Evolutionary conservation across 805 yeast genomes (phyloP), one percentile per base, ranked within the genome.

Genomic region (Yarrowia divulgata): DNA sequence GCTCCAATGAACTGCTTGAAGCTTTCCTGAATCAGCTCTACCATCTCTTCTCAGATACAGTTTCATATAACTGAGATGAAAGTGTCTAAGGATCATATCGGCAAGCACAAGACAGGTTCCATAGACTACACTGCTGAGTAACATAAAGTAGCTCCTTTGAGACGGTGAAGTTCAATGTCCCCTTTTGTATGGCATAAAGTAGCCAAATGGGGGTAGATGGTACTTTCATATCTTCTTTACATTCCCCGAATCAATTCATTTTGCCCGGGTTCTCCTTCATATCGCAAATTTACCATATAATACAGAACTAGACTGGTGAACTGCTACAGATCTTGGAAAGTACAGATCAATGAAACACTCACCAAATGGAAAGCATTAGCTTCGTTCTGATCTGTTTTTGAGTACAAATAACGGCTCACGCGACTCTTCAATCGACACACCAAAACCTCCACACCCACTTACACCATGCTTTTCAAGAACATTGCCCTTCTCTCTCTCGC

Each of bases 401-500:
- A 23, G 29, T 13, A 54, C 37, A 54, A 54, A 54, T 54, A 54
- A 16, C 43, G 8, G 23, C n/a, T 16, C 32, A 13, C n/a, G 8
- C 23, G 34, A 16, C 43, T 12, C 43, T 7, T n/a, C 18, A 19
- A 3, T 19, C 34, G 3, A 23, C 58, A 52, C 29, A 12, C 32
- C 29, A 5, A n/a, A n/a, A 8, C 23, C n/a, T 13, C 46, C 46
- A 1, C 18, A 23, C 29, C 29, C 1, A 2, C 45, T 2, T 8
- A 12, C 32, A 55, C 19, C 45, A 55, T 55, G 62, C 62, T 55
- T 55, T 40, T 55, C 62, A 55, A 55, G 46, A 39, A 55, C 62
- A 40, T 55, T 16, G 62, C 62, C 35, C 13, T 55, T 12, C 62
- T 55, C 46, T 55, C 62, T 55, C 62, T 55, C 35, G 62, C 62